Evolutionary conservation across 352 stramenopile genomes (phyloP).

Genomic region (Phytophthora sojae): DNA sequence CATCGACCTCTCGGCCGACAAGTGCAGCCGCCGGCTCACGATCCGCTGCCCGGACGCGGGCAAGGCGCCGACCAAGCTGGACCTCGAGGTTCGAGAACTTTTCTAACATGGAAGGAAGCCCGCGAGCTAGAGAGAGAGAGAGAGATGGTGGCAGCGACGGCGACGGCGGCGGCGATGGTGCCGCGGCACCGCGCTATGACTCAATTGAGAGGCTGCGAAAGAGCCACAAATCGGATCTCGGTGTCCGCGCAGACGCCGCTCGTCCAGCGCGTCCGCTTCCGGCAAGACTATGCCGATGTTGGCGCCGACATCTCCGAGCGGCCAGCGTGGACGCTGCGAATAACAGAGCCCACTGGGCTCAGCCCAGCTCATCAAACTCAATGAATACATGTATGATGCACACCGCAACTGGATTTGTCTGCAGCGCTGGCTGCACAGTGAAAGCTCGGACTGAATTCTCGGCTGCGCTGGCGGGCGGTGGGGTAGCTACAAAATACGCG

Average conservation of each 20-base stretch:
- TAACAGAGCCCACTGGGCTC: neutral
- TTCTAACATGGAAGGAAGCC: constrained; percentile 48
- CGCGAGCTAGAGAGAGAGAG: no score
- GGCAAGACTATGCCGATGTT: constrained; percentile 5
- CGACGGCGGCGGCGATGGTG: no score
- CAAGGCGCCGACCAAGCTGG: constrained; percentile 47
- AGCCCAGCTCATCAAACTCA: constrained; percentile 5
- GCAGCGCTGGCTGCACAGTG: neutral
- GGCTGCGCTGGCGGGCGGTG: neutral
- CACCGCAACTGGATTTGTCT: neutral
- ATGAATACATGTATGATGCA: constrained; percentile 1
- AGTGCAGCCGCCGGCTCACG: constrained; percentile 58
- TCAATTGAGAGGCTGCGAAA: neutral
- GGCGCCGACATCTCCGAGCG: neutral
- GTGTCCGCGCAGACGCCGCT: no score
- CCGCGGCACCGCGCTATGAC: neutral
- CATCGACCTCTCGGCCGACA: constrained; percentile 71
- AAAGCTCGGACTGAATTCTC: neutral
- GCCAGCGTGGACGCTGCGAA: constrained; percentile 5
- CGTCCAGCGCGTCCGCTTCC: neutral
- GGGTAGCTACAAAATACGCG: neutral
- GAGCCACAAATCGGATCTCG: neutral
- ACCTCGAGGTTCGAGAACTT: constrained; percentile 71
- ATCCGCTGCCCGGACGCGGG: constrained; percentile 46
- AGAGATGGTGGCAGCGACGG: no score